A percentile compares a stretch with the other conserved stretches of the same genome.
phyloP scores from a whole-genome alignment of 495 filamentous ascomycete species.

The Annulohypoxylon nitens region DNA sequence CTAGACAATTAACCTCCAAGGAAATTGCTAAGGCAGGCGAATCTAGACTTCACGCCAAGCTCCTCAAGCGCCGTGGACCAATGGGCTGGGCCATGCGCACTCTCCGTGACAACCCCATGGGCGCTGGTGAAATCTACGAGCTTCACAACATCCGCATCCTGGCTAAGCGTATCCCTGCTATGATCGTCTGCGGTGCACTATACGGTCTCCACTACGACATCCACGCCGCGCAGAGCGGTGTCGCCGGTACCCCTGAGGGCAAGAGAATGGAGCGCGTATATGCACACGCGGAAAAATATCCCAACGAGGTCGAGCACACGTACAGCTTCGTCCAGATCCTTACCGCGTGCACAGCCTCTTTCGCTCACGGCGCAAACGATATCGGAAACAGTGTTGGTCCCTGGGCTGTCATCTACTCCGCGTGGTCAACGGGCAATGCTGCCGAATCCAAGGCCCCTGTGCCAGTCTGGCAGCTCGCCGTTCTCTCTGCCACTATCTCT shows the following conservation, averaged over 20 bases:
- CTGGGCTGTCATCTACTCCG: slow-evolving; percentile 72
- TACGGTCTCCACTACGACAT: slow-evolving; percentile 82
- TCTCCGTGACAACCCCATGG: slow-evolving; percentile 76
- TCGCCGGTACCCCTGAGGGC: slow-evolving; percentile 74
- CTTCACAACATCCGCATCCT: slow-evolving; percentile 71
- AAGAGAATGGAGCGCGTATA: slow-evolving; percentile 73
- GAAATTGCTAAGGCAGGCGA: slow-evolving; percentile 67
- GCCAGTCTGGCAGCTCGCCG: slow-evolving; percentile 71
- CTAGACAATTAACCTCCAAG: slow-evolving; percentile 64
- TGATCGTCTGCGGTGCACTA: slow-evolving; percentile 65
- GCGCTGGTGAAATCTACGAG: slow-evolving; percentile 75
- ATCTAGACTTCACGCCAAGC: slow-evolving; percentile 64
- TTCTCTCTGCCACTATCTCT: slow-evolving; percentile 65
- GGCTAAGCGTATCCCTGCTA: slow-evolving; percentile 71
- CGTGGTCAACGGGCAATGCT: slow-evolving; percentile 67
- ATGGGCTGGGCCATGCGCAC: slow-evolving; percentile 80
- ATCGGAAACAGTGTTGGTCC: slow-evolving; percentile 76
- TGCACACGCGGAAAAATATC: slow-evolving; percentile 69
- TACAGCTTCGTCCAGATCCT: slow-evolving; percentile 74
- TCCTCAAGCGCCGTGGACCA: slow-evolving; percentile 68
- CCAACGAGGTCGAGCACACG: slow-evolving; percentile 74
- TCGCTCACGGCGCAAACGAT: slow-evolving; percentile 78
- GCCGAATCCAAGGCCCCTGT: slow-evolving; percentile 63
- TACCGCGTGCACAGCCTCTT: slow-evolving; percentile 73
- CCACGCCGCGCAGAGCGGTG: slow-evolving; percentile 74